Conservation (phyloP, 208 protist genomes). For the Kentomonas sorsogonicus region DNA sequence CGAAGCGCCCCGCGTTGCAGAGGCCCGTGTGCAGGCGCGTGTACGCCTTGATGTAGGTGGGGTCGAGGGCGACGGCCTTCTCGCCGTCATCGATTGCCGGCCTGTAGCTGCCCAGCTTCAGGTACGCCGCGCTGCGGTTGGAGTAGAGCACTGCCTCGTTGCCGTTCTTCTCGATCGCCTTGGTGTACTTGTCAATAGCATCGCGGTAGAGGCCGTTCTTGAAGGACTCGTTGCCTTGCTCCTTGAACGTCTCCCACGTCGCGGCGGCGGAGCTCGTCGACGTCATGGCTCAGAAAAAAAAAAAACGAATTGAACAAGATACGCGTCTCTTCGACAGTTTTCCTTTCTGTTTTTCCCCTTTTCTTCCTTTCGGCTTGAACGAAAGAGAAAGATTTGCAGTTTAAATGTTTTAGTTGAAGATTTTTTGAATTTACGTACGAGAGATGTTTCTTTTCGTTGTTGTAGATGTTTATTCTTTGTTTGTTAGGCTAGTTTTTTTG, state of each 20-base stretch:
- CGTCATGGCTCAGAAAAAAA: conserved; percentile 2
- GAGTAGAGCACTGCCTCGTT: conserved; percentile 83
- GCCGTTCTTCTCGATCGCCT: conserved; percentile 67
- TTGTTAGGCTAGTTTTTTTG: too few species aligned
- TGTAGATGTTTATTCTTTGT: too few species aligned
- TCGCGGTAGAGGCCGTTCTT: conserved; percentile 61
- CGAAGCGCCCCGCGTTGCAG: conserved; percentile 63
- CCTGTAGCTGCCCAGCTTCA: conserved; percentile 48
- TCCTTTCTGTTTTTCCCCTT: too few species aligned
- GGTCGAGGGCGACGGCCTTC: conserved; percentile 70
- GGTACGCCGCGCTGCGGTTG: conserved; percentile 89
- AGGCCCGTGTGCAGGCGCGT: conserved; percentile 79
- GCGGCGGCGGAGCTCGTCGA: neutral
- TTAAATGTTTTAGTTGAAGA: too few species aligned
- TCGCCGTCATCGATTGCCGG: conserved; percentile 59
- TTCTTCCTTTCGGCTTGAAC: too few species aligned
- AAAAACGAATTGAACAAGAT: conserved; percentile 4
- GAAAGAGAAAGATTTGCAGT: too few species aligned
- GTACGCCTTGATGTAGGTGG: conserved; percentile 80
- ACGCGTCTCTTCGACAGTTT: too few species aligned
- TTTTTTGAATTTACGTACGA: too few species aligned
- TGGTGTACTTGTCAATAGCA: conserved; percentile 79
- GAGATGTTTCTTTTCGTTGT: too few species aligned
- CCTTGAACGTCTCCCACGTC: conserved; percentile 63
- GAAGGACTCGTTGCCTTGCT: conserved; percentile 89